Base-by-base conservation (phyloP, 139 green algal species). In the Pedinophyceae sp. region DNA sequence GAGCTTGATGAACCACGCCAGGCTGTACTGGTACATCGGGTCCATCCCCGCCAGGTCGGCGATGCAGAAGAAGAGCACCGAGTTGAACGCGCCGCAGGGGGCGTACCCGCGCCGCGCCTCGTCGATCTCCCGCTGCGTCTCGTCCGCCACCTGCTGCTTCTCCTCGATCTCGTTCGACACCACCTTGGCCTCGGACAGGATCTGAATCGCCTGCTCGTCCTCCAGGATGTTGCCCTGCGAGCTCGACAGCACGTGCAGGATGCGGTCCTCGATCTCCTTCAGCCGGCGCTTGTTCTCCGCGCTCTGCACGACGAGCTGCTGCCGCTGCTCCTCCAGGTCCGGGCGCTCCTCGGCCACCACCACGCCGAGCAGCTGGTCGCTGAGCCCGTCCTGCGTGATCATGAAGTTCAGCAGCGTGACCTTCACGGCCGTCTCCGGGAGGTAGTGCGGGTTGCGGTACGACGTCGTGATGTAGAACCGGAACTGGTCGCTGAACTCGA, bases 61-160 rank as follows among this genome's bases (percentile, higher is more conserved):
- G 22, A 86, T 71, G 45, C 67, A 74, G 66, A 86, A 86, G 64
- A 84, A 86, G 7, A 82, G 67, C 23, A 71, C 66, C 10, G 73
- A 68, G 26, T 72, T 75, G 70, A 73, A 70, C 4, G 64, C 62
- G 20, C 75, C 75, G 38, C 72, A 70, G 15, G 66, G 55, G 7
- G 58, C 46, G 73, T 86, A 86, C 2, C 57, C 60, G 15, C 26
- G 53, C 3, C 78, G 67, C 30, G 78, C 76, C 0, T 50, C 59
- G 30, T 83, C 78, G 54, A 84, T 75, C 54, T 75, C 55, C 51
- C 57, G 58, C 68, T 77, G 58, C 3, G 77, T 83, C 54, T 73
- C 54, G 34, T 83, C 72, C 24, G 75, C 72, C 18, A 77, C 60
- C 20, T 40, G 45, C 50, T 65, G 49, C 55, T 54, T 53, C 30